Base-by-base conservation (phyloP, 116 monocot species). In the Papilionanthe hybrid region DNA sequence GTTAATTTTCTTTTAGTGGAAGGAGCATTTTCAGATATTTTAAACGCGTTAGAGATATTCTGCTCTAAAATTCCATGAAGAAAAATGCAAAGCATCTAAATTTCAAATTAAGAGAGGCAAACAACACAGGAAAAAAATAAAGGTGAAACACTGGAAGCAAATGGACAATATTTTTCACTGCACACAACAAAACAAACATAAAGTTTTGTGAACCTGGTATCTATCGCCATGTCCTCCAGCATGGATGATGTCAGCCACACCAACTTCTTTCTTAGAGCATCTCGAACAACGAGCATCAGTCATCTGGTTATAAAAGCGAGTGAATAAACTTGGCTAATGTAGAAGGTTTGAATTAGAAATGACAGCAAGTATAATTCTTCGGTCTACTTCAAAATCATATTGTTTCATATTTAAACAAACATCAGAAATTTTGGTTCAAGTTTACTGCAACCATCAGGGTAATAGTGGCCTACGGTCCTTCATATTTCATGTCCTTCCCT, bases 141-240 rank as follows among this genome's bases (percentile, higher is more conserved):
- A 4, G 53, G 53, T 20, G 44, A 43, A 48, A 71, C 20, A 0
- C 30, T 7, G 18, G 25, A 22, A 65, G 11, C 22, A 65, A 10
- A 25, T 65, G 65, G 65, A 65, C 1, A 65, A 65, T 65, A 65
- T 25, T 32, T 32, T 69, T 41, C 32, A 69, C 69, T 69, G 5
- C 69, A 65, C 27, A 50, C 32, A 75, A 28, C 27, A 75, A 50
- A 75, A 75, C 12, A 27, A 75, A 50, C 12, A 78, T 27, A 73
- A 45, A 56, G 53, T 47, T 77, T 13, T 75, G 19, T 79, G 44
- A 5, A 95, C 95, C 90, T 92, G 95, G 77, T 95, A 95, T 22
- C 95, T 87, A 78, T 92, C 90, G n/a, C 91, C 92, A 83, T 83
- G 85, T 76, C 91, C 85, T 29, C 93, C 92, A 53, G 94, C 82